These are phyloP conservation scores for Gloeophyllum trabeum DNA, from an alignment of 768 basidiomycete genomes.

Conservation along the genomic window DNA sequence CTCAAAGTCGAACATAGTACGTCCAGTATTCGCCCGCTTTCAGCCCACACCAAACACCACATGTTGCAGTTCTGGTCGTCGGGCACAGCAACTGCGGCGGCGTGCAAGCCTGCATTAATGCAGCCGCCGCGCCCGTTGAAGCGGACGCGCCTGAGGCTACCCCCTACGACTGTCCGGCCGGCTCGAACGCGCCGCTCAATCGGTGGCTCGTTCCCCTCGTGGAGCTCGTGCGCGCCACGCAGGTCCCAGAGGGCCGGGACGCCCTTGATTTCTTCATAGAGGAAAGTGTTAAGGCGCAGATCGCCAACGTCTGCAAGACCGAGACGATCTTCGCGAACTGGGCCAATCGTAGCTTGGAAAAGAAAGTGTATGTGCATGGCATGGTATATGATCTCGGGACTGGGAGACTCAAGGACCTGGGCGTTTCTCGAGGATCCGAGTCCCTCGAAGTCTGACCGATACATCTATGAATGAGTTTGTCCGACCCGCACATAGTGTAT, in stretches of 20 bases:
- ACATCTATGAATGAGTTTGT: no score
- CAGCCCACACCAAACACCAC: neutral
- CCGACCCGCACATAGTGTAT: no score
- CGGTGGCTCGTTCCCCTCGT: neutral
- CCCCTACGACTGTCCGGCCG: no score
- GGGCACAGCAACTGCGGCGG: constrained; percentile 31
- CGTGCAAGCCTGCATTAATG: constrained; percentile 13
- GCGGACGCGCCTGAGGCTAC: neutral
- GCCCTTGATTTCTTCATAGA: neutral
- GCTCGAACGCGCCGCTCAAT: neutral
- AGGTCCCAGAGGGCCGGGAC: neutral
- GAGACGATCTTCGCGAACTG: constrained; percentile 36
- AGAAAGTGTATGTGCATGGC: constrained; percentile 51
- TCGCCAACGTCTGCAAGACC: constrained; percentile 36
- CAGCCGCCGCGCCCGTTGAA: neutral
- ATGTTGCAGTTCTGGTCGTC: constrained; percentile 20
- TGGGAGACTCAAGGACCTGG: constrained; percentile 17
- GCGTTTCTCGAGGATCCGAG: constrained; percentile 3
- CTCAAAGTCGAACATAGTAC: constrained; percentile 24
- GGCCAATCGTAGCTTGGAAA: constrained; percentile 15
- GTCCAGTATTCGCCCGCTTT: constrained; percentile 8
- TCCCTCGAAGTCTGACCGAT: no score
- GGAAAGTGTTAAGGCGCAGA: constrained; percentile 29
- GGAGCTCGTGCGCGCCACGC: neutral
- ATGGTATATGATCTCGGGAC: constrained; percentile 20